These are phyloP conservation scores for Rhizopogon rudus DNA, from an alignment of 768 basidiomycete species.

Conservation along the genomic window DNA sequence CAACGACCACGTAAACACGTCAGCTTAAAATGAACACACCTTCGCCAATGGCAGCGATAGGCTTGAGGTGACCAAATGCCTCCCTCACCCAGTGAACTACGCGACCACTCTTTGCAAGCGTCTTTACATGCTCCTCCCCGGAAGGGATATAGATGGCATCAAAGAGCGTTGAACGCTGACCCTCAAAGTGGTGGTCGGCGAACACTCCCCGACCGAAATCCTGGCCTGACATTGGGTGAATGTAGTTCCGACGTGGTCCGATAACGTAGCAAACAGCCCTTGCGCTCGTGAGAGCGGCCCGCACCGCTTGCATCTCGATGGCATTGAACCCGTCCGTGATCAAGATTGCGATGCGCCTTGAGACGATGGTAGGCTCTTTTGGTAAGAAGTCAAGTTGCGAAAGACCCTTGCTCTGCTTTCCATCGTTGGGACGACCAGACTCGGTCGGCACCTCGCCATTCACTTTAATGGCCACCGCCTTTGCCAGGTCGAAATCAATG, in stretches of 20 bases:
- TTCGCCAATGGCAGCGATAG: conserved; percentile 73
- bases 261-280: conserved; percentile 62
- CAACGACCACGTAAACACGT: neutral
- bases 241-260: conserved; percentile 59
- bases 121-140: conserved; percentile 54
- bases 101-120: conserved; percentile 58
- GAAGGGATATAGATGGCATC: conserved; percentile 80
- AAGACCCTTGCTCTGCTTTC: conserved; percentile 47
- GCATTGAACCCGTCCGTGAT: conserved; percentile 71
- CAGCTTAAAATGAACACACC: conserved; percentile 30
- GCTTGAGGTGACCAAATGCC: conserved; percentile 82
- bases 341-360: conserved; percentile 72
- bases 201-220: conserved; percentile 28
- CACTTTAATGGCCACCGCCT: conserved; percentile 60
- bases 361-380: conserved; percentile 52
- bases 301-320: conserved; percentile 53
- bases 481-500: conserved; percentile 72
- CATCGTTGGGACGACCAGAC: conserved; percentile 50
- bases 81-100: conserved; percentile 80
- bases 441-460: conserved; percentile 52
- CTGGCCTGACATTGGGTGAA: conserved; percentile 27
- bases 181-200: conserved; percentile 71
- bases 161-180: conserved; percentile 77
- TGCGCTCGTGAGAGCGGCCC: conserved; percentile 44
- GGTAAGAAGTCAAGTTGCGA: conserved; percentile 57